Evolutionary conservation across 306 rosid genomes (phyloP).

Genomic region (Pyrus communis): DNA sequence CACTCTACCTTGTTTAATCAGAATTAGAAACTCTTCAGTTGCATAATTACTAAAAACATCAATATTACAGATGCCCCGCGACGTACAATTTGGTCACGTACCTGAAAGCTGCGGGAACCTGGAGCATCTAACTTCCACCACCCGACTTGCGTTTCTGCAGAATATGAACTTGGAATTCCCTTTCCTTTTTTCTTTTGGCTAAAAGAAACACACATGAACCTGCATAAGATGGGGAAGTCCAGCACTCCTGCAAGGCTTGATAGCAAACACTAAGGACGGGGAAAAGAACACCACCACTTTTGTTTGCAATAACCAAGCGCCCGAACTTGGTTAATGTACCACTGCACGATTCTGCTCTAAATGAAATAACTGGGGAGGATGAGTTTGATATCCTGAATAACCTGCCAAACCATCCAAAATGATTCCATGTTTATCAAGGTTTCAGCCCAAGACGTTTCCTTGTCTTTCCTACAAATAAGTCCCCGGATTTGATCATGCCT

Average conservation of each 20-base stretch:
- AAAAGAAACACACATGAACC: not conserved
- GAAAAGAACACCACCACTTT: not conserved
- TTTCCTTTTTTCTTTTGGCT: not conserved
- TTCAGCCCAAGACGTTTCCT: slow-evolving; percentile 60
- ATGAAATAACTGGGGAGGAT: not conserved
- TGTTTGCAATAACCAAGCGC: not conserved
- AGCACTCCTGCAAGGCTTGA: not conserved
- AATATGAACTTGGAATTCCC: not conserved
- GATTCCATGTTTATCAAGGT: not conserved
- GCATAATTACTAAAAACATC: too few relatives aligned
- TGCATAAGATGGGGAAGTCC: not conserved
- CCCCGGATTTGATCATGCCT: slow-evolving; percentile 66
- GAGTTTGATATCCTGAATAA: not conserved
- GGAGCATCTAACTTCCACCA: not conserved
- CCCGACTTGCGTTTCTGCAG: not conserved
- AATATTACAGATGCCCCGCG: too few relatives aligned
- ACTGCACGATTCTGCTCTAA: not conserved
- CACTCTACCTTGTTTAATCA: too few relatives aligned
- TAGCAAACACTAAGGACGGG: not conserved
- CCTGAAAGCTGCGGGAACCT: not conserved
- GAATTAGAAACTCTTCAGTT: too few relatives aligned
- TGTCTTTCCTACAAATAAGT: slow-evolving; percentile 71
- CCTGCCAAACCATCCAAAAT: not conserved
- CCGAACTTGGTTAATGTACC: not conserved
- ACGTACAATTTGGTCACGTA: too few relatives aligned